Evolutionary conservation across 352 stramenopile genomes (phyloP), one percentile per base, ranked within the genome.

Genomic region (Pythium dissimile): DNA sequence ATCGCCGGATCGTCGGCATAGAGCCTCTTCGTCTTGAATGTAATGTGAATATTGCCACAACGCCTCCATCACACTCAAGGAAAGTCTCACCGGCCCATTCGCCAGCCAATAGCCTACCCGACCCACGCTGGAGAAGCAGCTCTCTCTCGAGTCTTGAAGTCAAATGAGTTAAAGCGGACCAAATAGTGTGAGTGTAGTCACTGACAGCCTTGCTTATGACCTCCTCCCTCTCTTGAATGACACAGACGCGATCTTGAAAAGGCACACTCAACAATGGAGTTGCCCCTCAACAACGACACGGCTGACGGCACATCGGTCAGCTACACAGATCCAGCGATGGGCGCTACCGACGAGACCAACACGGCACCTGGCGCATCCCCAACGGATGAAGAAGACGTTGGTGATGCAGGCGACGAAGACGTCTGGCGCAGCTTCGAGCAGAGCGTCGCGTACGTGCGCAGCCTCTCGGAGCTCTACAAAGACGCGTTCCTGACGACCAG

Each of bases 381-480:
- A n/a, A n/a, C n/a, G n/a, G n/a, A n/a, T 18, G 10, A 47, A 31
- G 41, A 30, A 6, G 18, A n/a, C 30, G 31, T 10, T 8, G 20
- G 8, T 15, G 46, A n/a, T 24, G 32, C 1, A 20, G 24, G 12
- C 0, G 48, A 55, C 21, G 59, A 67, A 1, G 67, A 75, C 26
- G 72, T 77, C 9, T 83, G 72, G 70, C 54, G 44, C 44, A 68
- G 64, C 58, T 84, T 85, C 28, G 66, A 74, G 58, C 59, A 76
- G 51, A 88, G 75, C 63, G 77, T 84, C 54, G 50, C 58, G 55
- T 88, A 85, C 37, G 67, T 84, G 59, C 55, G 61, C 21, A 64
- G 75, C n/a, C 58, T 84, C 31, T 66, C 73, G n/a, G 56, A 62
- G 21, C 55, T 86, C 30, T 88, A 88, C 46, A 63, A 74, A 35